A percentile compares a stretch with the other conserved stretches of the same genome.
These are phyloP conservation scores for Thuja plicata DNA, from an alignment of 83 land plant species.

Conservation along the genomic window DNA sequence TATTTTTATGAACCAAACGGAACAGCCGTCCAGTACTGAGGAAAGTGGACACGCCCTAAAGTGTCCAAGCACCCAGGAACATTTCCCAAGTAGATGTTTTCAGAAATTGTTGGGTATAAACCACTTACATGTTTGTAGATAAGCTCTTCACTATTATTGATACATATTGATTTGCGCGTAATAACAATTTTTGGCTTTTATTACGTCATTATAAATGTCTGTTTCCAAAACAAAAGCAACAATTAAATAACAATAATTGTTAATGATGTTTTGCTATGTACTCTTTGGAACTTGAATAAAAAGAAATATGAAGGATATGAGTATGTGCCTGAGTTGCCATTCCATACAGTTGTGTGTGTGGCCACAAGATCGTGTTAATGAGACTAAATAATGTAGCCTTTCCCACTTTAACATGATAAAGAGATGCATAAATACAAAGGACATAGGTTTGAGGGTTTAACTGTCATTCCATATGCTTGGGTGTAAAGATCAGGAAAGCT, in stretches of 20 bases:
- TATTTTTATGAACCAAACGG: no score
- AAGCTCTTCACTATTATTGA: neutral
- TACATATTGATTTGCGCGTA: neutral
- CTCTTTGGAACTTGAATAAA: neutral
- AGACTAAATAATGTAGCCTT: neutral
- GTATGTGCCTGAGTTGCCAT: neutral
- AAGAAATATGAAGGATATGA: neutral
- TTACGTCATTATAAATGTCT: neutral
- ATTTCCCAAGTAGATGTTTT: no score
- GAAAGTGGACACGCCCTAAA: no score
- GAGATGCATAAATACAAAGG: neutral
- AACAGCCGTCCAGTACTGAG: no score
- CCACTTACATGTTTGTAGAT: neutral
- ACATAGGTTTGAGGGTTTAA: neutral
- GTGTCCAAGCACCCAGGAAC: no score
- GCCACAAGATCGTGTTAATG: neutral
- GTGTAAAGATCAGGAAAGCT: neutral
- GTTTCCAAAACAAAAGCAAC: neutral
- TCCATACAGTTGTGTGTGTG: neutral
- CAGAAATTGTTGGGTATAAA: neutral
- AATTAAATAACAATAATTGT: neutral
- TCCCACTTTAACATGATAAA: neutral
- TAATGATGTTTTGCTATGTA: neutral
- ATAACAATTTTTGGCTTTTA: neutral
- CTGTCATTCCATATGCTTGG: neutral